Percentiles rank a stretch among this genome's conserved stretches.
phyloP scores from a whole-genome alignment of 169 alveolate species.

The Theileria sp. region DNA sequence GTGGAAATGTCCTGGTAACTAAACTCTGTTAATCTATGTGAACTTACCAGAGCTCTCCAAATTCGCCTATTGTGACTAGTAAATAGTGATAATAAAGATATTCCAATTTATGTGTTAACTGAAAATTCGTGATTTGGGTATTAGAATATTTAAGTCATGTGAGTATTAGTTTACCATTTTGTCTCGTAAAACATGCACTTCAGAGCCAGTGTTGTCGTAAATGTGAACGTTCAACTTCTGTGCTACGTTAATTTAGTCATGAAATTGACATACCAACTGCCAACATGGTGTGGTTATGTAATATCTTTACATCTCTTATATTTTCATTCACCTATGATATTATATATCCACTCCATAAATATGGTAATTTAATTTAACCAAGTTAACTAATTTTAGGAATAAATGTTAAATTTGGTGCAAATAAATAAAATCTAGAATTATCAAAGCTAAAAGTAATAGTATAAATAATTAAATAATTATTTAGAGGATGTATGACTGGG shows the following conservation, averaged over 20 bases:
- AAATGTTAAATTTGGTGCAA: too few species aligned
- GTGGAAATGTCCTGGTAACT: slow-evolving; percentile 88
- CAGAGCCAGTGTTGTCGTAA: slow-evolving; percentile 92
- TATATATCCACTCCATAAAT: neutral
- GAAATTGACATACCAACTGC: slow-evolving; percentile 74
- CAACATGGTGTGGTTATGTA: slow-evolving; percentile 89
- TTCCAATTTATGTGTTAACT: slow-evolving; percentile 83
- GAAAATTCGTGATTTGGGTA: slow-evolving; percentile 22
- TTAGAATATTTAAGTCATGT: neutral
- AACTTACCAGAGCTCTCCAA: slow-evolving; percentile 85
- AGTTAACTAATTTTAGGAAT: neutral
- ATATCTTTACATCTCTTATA: slow-evolving; percentile 83
- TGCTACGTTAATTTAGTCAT: slow-evolving; percentile 64
- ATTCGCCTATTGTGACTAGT: slow-evolving; percentile 87
- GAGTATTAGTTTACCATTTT: slow-evolving; percentile 70
- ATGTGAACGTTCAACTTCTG: slow-evolving; percentile 88
- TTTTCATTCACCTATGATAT: slow-evolving; percentile 61
- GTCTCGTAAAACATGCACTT: slow-evolving; percentile 88
- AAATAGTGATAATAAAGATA: slow-evolving; percentile 91
- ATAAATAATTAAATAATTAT: too few species aligned
- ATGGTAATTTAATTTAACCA: slow-evolving; percentile 4
- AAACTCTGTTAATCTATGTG: neutral
- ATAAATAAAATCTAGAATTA: too few species aligned
- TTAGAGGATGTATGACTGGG: too few species aligned
- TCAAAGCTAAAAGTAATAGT: too few species aligned